These are phyloP conservation scores for Coelastrella sp. DNA, from an alignment of 139 green algal species.

Conservation along the genomic window DNA sequence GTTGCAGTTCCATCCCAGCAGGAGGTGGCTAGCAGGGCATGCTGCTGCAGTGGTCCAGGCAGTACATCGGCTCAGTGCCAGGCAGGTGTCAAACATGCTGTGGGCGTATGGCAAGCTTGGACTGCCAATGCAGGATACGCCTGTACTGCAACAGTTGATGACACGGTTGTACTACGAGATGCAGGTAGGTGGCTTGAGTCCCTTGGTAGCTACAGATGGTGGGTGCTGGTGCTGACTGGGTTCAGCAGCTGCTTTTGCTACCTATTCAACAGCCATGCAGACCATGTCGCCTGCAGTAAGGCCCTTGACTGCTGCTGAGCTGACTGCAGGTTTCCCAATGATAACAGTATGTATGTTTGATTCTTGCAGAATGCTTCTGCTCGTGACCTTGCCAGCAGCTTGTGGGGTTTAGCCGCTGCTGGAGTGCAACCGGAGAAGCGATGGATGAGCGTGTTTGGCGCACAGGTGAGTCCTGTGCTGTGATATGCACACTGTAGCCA, in stretches of 20 bases:
- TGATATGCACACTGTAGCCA: neutral
- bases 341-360: no score
- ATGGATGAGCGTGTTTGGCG: slow-evolving; percentile 54
- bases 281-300: no score
- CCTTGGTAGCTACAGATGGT: neutral
- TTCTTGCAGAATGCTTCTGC: slow-evolving; percentile 16
- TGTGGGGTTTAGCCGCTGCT: slow-evolving; percentile 56
- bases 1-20: neutral
- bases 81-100: slow-evolving; percentile 29
- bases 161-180: slow-evolving; percentile 7
- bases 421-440: slow-evolving; percentile 24
- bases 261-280: no score
- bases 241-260: neutral
- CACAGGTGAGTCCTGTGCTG: slow-evolving; percentile 19
- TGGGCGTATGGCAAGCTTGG: slow-evolving; percentile 18
- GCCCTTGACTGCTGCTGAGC: neutral
- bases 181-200: slow-evolving; percentile 4
- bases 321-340: no score
- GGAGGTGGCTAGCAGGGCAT: neutral
- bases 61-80: neutral
- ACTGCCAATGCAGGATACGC: neutral
- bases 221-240: slow-evolving; percentile 5
- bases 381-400: slow-evolving; percentile 40
- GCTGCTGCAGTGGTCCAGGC: neutral
- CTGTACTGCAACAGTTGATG: neutral